A percentile compares a stretch with the other conserved stretches of the same genome.
Evolutionary conservation across 306 rosid genomes (phyloP).

Genomic region (Gastrolobium bilobum): DNA sequence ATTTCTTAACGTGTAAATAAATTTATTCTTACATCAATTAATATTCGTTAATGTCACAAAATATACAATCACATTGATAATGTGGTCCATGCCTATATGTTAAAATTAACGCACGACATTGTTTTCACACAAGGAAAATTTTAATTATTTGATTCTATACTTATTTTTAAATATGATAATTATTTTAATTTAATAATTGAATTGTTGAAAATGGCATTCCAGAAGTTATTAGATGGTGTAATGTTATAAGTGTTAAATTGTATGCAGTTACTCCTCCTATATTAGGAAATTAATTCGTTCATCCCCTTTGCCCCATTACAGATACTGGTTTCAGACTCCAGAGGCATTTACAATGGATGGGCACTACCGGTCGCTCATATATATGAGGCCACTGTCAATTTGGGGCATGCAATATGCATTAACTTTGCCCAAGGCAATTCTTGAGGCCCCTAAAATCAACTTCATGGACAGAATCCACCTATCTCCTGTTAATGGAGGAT

Average conservation of each 20-base stretch:
- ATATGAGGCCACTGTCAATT: slow-evolving; percentile 95
- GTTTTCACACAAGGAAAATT: neutral
- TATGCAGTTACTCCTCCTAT: slow-evolving; percentile 10
- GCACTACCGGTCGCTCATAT: slow-evolving; percentile 88
- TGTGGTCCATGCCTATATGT: slow-evolving; percentile 5
- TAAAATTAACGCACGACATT: neutral
- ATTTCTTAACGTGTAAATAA: slow-evolving; percentile 18
- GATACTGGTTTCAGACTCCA: slow-evolving; percentile 97
- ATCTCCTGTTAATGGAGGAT: slow-evolving; percentile 66
- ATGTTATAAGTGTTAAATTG: slow-evolving; percentile 15
- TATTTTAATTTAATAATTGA: neutral
- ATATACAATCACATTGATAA: neutral
- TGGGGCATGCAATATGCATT: slow-evolving; percentile 97
- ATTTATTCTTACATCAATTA: neutral
- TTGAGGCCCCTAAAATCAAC: slow-evolving; percentile 88
- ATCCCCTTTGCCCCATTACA: slow-evolving; percentile 40
- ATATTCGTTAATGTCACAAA: slow-evolving; percentile 24
- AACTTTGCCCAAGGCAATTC: slow-evolving; percentile 82
- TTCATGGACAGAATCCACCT: slow-evolving; percentile 94
- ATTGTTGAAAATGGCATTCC: slow-evolving; percentile 30
- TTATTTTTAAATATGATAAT: neutral
- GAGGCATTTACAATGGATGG: slow-evolving; percentile 96
- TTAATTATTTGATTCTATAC: neutral
- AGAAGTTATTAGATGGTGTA: slow-evolving; percentile 8
- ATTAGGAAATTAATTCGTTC: slow-evolving; percentile 15